Base-by-base conservation (phyloP, 2,329 filamentous ascomycete species). In the Pseudocercospora pini-densiflorae region DNA sequence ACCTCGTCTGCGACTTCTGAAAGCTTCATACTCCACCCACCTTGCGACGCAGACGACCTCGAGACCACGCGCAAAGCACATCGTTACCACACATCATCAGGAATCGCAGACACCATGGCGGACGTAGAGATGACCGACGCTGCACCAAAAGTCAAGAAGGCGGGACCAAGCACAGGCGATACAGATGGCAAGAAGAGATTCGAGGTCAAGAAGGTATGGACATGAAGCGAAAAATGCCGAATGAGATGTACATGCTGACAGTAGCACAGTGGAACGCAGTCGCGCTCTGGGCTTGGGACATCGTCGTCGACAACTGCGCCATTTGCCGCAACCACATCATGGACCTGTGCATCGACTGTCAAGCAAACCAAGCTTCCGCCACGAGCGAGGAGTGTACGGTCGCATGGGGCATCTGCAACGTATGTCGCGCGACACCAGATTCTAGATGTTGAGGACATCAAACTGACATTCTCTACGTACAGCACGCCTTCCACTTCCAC, bases 401-500 rank as follows among this genome's bases (percentile, higher is more conserved):
- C 24, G 95, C 95, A 27, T 99, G 95, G 95, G 95, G 95, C 63
- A 97, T 98, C 70, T 99, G 95, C 86, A 99, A 99, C 78, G 95
- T 97, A 82, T 81, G 92, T 85, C 55, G n/a, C 33, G n/a, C 40
- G 51, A 61, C 19, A 29, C 5, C 24, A 40, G 16, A n/a, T 21
- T 12, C 14, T 43, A 16, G 29, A 19, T 0, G 16, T 14, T 12
- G 29, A 12, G 10, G 19, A 21, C 2, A 7, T 19, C 9, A 43
- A 14, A 21, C 27, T 64, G n/a, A 63, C 54, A 57, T 53, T 24
- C 53, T 27, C 14, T 62, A 9, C 59, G 31, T 29, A 65, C 76
- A 99, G 95, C 95, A 99, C 78, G 95, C 95, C 31, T 99, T 99
- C 86, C 95, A 99, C 82, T 99, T 99, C 83, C 95, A 99, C 84